These are phyloP conservation scores for Penicillium bialowiezense DNA, from an alignment of 495 filamentous ascomycete species.

Conservation along the genomic window DNA sequence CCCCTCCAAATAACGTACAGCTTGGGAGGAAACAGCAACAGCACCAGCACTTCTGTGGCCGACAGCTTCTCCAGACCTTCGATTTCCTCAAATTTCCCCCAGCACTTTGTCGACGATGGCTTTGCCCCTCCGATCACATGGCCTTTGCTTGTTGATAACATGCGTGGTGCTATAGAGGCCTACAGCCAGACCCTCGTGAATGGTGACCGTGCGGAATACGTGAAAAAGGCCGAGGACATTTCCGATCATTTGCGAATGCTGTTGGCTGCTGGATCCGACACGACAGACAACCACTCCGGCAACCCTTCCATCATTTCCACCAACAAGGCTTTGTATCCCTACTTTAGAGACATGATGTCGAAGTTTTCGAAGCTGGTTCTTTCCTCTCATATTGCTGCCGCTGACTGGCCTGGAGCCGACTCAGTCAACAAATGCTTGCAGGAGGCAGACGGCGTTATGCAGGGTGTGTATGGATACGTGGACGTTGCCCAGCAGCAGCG, in stretches of 20 bases:
- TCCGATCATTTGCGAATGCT: slow-evolving; percentile 93
- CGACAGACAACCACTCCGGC: slow-evolving; percentile 97
- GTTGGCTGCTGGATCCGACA: slow-evolving; percentile 91
- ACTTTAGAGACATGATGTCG: slow-evolving; percentile 99
- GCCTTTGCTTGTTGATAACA: slow-evolving; percentile 84
- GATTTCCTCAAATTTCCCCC: slow-evolving; percentile 63
- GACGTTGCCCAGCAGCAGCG: slow-evolving; percentile 90
- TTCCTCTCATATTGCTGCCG: slow-evolving; percentile 95
- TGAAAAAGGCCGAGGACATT: slow-evolving; percentile 89
- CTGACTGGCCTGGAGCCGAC: slow-evolving; percentile 84
- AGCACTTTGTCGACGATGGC: slow-evolving; percentile 83
- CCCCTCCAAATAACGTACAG: slow-evolving; percentile 25
- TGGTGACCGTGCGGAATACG: slow-evolving; percentile 82
- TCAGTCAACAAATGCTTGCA: slow-evolving; percentile 90
- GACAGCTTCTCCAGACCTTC: slow-evolving; percentile 43
- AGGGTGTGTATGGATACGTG: slow-evolving; percentile 92
- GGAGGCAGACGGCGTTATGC: slow-evolving; percentile 91
- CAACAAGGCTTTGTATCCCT: slow-evolving; percentile 92
- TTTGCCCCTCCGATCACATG: slow-evolving; percentile 74
- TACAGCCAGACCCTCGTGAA: slow-evolving; percentile 82
- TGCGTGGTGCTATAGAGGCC: slow-evolving; percentile 79
- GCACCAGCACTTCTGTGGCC: slow-evolving; percentile 32
- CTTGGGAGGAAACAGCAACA: slow-evolving; percentile 27
- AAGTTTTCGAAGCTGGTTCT: slow-evolving; percentile 97
- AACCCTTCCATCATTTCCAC: slow-evolving; percentile 98